A percentile compares a stretch with the other conserved stretches of the same genome.
Evolutionary conservation across 1,284 basidiomycete genomes (phyloP).

Genomic region (Entoloma clypeatum): DNA sequence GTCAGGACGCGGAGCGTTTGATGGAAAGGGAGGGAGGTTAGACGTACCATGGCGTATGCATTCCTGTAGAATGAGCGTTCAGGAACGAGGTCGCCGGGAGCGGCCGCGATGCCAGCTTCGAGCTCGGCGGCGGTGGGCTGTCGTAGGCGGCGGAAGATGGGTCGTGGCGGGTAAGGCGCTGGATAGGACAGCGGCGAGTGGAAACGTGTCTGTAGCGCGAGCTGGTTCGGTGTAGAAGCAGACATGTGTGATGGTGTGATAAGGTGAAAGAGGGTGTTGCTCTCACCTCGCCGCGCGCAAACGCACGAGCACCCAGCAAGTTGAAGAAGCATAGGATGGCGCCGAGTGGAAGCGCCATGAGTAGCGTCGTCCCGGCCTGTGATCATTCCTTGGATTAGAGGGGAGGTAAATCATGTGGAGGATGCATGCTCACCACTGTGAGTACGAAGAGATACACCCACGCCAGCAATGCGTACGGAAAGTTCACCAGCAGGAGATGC

Average conservation of each 20-base stretch:
- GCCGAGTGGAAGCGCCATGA: slow-evolving; percentile 73
- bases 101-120: slow-evolving; percentile 40
- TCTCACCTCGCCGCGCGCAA: slow-evolving; percentile 67
- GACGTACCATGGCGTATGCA: slow-evolving; percentile 69
- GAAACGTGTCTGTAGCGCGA: slow-evolving; percentile 64
- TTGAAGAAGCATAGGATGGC: slow-evolving; percentile 73
- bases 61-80: slow-evolving; percentile 75
- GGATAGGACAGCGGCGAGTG: slow-evolving; percentile 62
- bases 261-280: no score
- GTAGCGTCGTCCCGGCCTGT: slow-evolving; percentile 69
- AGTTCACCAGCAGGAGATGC: slow-evolving; percentile 68
- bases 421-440: slow-evolving; percentile 62
- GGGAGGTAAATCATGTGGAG: background rate
- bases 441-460: slow-evolving; percentile 77
- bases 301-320: slow-evolving; percentile 63
- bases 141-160: slow-evolving; percentile 64
- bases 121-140: slow-evolving; percentile 44
- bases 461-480: slow-evolving; percentile 66
- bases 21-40: slow-evolving; percentile 3
- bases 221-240: slow-evolving; percentile 33
- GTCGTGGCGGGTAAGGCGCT: slow-evolving; percentile 54
- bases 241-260: slow-evolving; percentile 2
- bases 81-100: slow-evolving; percentile 30
- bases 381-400: slow-evolving; percentile 5
- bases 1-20: background rate